Base-by-base conservation (phyloP, 2,329 filamentous ascomycete species). In the Verticillium klebahnii region DNA sequence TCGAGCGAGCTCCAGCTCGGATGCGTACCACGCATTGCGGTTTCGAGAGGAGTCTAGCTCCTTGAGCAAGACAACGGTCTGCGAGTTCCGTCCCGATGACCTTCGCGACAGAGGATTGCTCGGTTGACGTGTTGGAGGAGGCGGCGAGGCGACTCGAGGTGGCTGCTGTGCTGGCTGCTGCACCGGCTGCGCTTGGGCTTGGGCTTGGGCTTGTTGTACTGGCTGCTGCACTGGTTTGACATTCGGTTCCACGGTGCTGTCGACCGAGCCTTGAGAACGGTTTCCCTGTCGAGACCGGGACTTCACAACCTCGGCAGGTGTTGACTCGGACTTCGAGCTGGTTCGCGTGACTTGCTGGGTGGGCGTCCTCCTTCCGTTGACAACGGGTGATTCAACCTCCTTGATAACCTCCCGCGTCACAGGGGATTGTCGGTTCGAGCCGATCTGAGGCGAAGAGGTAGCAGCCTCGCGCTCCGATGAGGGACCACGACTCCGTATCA, bases 11-110 rank as follows among this genome's bases (percentile, higher is more conserved):
- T 96, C 92, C 56, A 99, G 81, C 75, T 99, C 95, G 0, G 94
- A 97, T 8, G 93, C 92, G 74, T 96, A 97, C 95, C 95, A 99
- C 0, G 94, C 94, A 75, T 97, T 98, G 59, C 91, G 87, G 70
- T 90, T 95, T 69, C 92, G 91, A 3, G 89, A 85, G 9, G 87
- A 83, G 72, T 99, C 94, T 2, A 99, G 82, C 72, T 99, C 95
- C 72, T 95, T 94, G 15, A 92, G 81, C 14, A 97, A 75, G 0
- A 90, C 88, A 65, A 91, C 89, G 1, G 89, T 89, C 67, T 89
- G 87, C 8, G 85, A 81, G 70, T 87, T 84, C 72, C 84, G 73
- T 66, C 84, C 77, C 63, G 90, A 83, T 63, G 89, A 78, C 73
- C 87, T 77, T 70, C 89, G 75, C 68, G 80, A 75, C 68, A 90